phyloP scores from a whole-genome alignment of 2,329 filamentous ascomycete species.

The Aspergillus floridensis region DNA sequence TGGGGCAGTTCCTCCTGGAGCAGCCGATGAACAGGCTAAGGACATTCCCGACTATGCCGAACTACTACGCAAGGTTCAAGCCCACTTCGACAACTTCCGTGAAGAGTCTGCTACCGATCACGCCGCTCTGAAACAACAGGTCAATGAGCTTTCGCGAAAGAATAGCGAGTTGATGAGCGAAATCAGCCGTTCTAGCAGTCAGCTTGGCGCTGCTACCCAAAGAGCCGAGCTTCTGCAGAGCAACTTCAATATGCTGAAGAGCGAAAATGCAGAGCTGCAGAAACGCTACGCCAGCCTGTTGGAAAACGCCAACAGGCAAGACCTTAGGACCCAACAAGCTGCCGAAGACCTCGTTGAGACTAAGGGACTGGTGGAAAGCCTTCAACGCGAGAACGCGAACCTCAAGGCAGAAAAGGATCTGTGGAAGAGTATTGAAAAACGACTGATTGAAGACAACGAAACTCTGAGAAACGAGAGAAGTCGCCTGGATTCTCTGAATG shows the following conservation, averaged over 20 bases:
- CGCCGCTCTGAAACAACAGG: conserved; percentile 77
- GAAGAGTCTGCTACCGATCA: conserved; percentile 81
- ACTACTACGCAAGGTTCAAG: conserved; percentile 81
- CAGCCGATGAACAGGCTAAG: conserved; percentile 42
- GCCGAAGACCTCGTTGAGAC: conserved; percentile 90
- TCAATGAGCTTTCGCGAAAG: conserved; percentile 75
- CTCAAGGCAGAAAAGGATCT: conserved; percentile 92
- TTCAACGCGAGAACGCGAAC: conserved; percentile 87
- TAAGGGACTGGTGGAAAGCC: conserved; percentile 75
- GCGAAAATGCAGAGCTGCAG: conserved; percentile 81
- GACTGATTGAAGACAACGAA: conserved; percentile 85
- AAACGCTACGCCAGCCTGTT: conserved; percentile 74
- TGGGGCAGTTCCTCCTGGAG: conserved; percentile 47
- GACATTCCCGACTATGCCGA: conserved; percentile 70
- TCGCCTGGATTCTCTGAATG: conserved; percentile 76
- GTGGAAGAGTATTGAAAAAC: conserved; percentile 89
- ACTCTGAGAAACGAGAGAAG: conserved; percentile 77
- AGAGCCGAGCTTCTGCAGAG: conserved; percentile 85
- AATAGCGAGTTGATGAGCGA: conserved; percentile 81
- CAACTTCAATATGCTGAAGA: conserved; percentile 80
- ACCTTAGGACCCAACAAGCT: conserved; percentile 84
- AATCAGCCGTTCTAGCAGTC: conserved; percentile 73
- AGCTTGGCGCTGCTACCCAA: conserved; percentile 76
- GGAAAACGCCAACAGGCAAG: conserved; percentile 83
- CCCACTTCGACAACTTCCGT: conserved; percentile 84